Percentiles rank a stretch among this genome's conserved stretches.
phyloP scores from a whole-genome alignment of 2,329 filamentous ascomycete species.

The Claviceps sp. region DNA sequence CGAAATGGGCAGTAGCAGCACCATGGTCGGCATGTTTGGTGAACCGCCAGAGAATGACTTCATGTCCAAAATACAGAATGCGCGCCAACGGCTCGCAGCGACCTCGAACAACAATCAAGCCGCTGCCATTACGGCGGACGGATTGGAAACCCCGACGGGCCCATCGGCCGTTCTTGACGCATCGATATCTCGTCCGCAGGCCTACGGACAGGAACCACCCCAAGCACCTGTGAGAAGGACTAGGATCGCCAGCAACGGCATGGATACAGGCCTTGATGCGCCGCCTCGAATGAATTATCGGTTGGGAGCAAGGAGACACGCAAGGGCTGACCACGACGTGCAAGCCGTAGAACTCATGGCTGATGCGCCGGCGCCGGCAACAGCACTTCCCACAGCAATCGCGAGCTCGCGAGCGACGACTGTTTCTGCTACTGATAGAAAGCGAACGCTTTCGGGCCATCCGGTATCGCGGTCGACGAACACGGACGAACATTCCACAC shows the following conservation, averaged over 20 bases:
- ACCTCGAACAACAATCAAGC: conserved; percentile 23
- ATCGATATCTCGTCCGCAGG: conserved; percentile 11
- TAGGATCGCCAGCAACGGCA: conserved; percentile 39
- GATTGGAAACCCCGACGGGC: conserved; percentile 46
- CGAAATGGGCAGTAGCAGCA: conserved; percentile 26
- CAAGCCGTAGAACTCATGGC: conserved; percentile 23
- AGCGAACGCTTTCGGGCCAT: conserved; percentile 86
- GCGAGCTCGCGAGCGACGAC: conserved; percentile 17
- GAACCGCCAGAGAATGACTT: conserved; percentile 39
- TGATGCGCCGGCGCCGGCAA: conserved; percentile 25
- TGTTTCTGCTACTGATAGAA: conserved; percentile 50
- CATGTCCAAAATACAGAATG: conserved; percentile 40
- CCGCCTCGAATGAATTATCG: conserved; percentile 53
- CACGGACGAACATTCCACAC: conserved; percentile 44
- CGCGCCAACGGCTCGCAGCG: conserved; percentile 31
- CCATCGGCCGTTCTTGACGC: conserved; percentile 12
- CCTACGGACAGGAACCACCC: conserved; percentile 29
- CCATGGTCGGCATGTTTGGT: conserved; percentile 25
- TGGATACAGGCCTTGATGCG: conserved; percentile 40
- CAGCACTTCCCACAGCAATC: conserved; percentile 25
- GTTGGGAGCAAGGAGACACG: conserved; percentile 30
- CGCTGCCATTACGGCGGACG: conserved; percentile 35
- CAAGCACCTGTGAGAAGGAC: conserved; percentile 40
- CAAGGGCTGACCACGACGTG: conserved; percentile 21
- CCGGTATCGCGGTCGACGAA: conserved; percentile 39